Base-by-base conservation (phyloP, 73 alveolate species). In the Paramecium caudatum region DNA sequence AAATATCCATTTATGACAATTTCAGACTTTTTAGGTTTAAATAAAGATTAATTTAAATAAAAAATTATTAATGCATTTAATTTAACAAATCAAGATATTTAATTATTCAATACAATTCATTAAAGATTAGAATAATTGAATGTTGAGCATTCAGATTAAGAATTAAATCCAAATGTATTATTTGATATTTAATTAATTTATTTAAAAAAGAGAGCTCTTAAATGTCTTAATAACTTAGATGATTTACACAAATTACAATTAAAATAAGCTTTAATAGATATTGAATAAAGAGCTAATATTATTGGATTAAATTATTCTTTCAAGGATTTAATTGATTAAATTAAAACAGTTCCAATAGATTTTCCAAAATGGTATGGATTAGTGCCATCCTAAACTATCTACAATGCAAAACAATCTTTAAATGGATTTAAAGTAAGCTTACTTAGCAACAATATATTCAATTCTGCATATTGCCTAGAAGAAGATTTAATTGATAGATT, bases 351-450 rank as follows among this genome's bases (percentile, higher is more conserved):
- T 27, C 80, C 80, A 19, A 55, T 55, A 1, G 30, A 55, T 9
- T 55, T 68, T 16, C 84, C 84, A 5, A 68, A 68, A 33, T 68
- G 84, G 84, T 68, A 34, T 68, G 84, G 84, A 30, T 25, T 68
- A 43, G 21, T 34, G 12, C 84, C 47, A 5, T 68, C 84, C 8
- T 37, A 68, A 68, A 32, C 47, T 13, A 32, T 68, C 9, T 34
- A 34, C 34, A 34, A 68, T 34, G 48, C 50, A 32, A 3, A 68
- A 13, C 21, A 34, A 13, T 15, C 61, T 2, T 25, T 68, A 8
- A 49, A 68, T 10, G 84, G 84, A 68, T 68, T 68, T 16, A 68
- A 68, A 8, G 84, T 49, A 25, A 68, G 84, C 15, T 68, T 68
- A 30, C 17, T 68, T 15, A 37, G 16, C 34, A 37, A 68, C 19